Percentiles rank a stretch among this genome's conserved stretches.
These are phyloP conservation scores for Lachancea waltii DNA, from an alignment of 805 yeast species.

Conservation along the genomic window DNA sequence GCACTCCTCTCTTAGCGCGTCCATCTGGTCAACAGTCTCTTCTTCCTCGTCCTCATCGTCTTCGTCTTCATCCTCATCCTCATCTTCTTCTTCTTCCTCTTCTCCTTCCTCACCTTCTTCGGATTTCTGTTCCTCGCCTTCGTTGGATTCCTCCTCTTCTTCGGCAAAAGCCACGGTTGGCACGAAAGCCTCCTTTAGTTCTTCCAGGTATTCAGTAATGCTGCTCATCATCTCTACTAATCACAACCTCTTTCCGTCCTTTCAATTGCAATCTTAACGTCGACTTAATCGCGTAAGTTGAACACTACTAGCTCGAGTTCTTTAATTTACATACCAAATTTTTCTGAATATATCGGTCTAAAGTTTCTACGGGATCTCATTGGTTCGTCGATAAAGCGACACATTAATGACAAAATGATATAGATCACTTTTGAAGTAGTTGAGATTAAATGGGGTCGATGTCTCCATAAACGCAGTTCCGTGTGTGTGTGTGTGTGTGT, in stretches of 20 bases:
- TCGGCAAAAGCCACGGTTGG: conserved; percentile 85
- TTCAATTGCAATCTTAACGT: neutral
- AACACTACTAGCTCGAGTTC: too few relatives aligned
- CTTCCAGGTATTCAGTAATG: conserved; percentile 41
- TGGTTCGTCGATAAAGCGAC: conserved; percentile 8
- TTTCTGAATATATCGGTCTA: conserved; percentile 2
- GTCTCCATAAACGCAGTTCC: too few relatives aligned
- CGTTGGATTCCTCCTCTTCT: conserved; percentile 21
- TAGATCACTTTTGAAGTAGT: neutral
- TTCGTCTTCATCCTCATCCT: conserved; percentile 38
- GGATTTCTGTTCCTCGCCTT: conserved; percentile 7
- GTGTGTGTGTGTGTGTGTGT: too few relatives aligned
- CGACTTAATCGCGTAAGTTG: neutral
- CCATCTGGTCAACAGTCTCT: conserved; percentile 60
- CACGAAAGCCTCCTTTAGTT: conserved; percentile 69
- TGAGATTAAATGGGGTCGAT: too few relatives aligned
- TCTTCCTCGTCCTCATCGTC: conserved; percentile 70
- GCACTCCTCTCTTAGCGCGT: conserved; percentile 62
- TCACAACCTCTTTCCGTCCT: conserved; percentile 1
- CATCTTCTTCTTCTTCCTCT: conserved; percentile 33
- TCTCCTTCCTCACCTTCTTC: conserved; percentile 17
- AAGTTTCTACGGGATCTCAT: conserved; percentile 6
- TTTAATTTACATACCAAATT: conserved; percentile 4
- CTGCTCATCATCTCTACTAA: conserved; percentile 30
- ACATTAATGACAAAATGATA: conserved; percentile 1